Evolutionary conservation across 2,329 filamentous ascomycete species (phyloP).

Genomic region (Orbilia blumenaviensis): DNA sequence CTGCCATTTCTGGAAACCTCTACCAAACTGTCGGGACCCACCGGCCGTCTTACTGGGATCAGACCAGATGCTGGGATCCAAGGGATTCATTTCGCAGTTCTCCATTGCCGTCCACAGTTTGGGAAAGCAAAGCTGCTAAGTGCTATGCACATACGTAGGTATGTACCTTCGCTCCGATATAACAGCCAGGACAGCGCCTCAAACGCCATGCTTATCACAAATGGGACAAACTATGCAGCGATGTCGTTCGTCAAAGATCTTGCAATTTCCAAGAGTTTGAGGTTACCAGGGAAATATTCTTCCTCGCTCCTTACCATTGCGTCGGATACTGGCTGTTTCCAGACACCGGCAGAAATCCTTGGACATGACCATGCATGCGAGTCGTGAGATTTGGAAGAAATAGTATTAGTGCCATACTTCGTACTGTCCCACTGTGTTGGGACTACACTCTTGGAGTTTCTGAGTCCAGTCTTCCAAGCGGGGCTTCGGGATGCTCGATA

Average conservation of each 20-base stretch:
- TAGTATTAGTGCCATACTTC: conserved; percentile 17
- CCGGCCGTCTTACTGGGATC: conserved; percentile 53
- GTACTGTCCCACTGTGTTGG: conserved; percentile 35
- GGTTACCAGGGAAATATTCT: conserved; percentile 23
- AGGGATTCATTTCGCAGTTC: conserved; percentile 29
- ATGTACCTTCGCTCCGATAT: conserved; percentile 10
- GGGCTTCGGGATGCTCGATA: conserved; percentile 12
- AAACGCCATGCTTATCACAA: conserved; percentile 41
- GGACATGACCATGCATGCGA: conserved; percentile 36
- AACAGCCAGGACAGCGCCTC: conserved; percentile 21
- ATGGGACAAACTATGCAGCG: conserved; percentile 21
- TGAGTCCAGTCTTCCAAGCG: conserved; percentile 1
- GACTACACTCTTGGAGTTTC: conserved; percentile 7
- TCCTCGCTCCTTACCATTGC: conserved; percentile 27
- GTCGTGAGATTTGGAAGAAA: conserved; percentile 34
- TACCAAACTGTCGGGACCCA: conserved; percentile 54
- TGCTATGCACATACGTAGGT: no score
- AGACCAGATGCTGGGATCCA: conserved; percentile 43
- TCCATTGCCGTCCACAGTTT: conserved; percentile 14
- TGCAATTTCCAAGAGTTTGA: conserved; percentile 26
- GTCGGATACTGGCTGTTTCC: conserved; percentile 36
- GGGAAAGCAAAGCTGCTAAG: no score
- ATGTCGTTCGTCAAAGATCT: conserved; percentile 9
- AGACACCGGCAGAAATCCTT: conserved; percentile 31
- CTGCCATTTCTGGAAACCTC: conserved; percentile 45